Percentiles rank a stretch among this genome's conserved stretches.
Conservation (phyloP, 306 rosid species). For the Begonia masoniana region DNA sequence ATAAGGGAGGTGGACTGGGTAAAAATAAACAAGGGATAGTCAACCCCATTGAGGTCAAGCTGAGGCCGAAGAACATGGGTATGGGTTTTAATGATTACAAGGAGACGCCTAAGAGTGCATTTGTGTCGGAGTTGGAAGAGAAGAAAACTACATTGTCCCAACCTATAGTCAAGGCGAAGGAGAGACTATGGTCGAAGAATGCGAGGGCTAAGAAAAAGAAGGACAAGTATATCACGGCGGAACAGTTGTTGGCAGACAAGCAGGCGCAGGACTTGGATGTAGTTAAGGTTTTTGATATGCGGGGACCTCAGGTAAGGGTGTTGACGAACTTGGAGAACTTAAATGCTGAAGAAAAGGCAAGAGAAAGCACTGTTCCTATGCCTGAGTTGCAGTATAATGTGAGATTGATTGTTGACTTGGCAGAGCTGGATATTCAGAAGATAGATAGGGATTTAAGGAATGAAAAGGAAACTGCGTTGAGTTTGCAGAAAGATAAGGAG, state of each 20-base stretch:
- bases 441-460: slow-evolving; percentile 41
- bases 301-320: slow-evolving; percentile 44
- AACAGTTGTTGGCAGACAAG: slow-evolving; percentile 62
- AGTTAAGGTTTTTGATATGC: slow-evolving; percentile 55
- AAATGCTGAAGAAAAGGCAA: slow-evolving; percentile 36
- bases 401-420: slow-evolving; percentile 33
- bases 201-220: slow-evolving; percentile 25
- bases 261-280: slow-evolving; percentile 54
- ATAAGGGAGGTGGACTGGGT: slow-evolving; percentile 94
- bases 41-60: slow-evolving; percentile 58
- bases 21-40: slow-evolving; percentile 77
- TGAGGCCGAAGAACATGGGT: slow-evolving; percentile 75
- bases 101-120: slow-evolving; percentile 25
- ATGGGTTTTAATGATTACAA: slow-evolving; percentile 69
- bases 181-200: slow-evolving; percentile 56
- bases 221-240: slow-evolving; percentile 51
- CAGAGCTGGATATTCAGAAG: slow-evolving; percentile 39
- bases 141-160: slow-evolving; percentile 20
- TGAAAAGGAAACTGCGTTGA: slow-evolving; percentile 62
- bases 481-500: slow-evolving; percentile 69
- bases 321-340: slow-evolving; percentile 40
- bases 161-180: slow-evolving; percentile 26
- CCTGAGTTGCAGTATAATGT: slow-evolving; percentile 44
- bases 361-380: slow-evolving; percentile 34
- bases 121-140: slow-evolving; percentile 27